These are phyloP conservation scores for Hypoxylon cercidicola DNA, from an alignment of 495 filamentous ascomycete species.

Conservation along the genomic window DNA sequence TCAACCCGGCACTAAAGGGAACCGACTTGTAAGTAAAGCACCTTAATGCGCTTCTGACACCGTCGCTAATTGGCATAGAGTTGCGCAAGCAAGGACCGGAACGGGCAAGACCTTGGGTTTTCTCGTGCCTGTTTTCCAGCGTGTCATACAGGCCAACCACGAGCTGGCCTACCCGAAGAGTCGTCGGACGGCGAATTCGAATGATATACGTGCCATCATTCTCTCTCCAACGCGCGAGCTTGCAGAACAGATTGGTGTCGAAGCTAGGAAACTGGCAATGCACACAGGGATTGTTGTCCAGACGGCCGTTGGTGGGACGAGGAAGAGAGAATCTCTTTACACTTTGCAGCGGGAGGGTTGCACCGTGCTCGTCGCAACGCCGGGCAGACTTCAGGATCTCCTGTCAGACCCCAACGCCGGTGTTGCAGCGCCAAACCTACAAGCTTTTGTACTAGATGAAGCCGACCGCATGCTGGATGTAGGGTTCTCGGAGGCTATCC, in stretches of 20 bases:
- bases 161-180: constrained; percentile 49
- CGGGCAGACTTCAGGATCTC: constrained; percentile 87
- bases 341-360: constrained; percentile 78
- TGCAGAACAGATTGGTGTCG: constrained; percentile 90
- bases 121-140: constrained; percentile 78
- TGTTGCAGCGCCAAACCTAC: constrained; percentile 77
- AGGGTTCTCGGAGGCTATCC: constrained; percentile 84
- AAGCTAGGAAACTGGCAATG: constrained; percentile 75
- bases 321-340: constrained; percentile 70
- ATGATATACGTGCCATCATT: constrained; percentile 87
- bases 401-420: constrained; percentile 72
- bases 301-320: constrained; percentile 87
- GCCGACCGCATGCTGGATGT: constrained; percentile 92
- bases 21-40: constrained; percentile 75
- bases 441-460: constrained; percentile 90
- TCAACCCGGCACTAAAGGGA: constrained; percentile 79
- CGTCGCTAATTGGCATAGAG: constrained; percentile 59
- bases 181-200: constrained; percentile 48
- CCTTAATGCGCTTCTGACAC: constrained; percentile 12
- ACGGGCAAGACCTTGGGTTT: constrained; percentile 91
- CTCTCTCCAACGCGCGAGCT: constrained; percentile 95
- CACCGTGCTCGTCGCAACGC: constrained; percentile 90
- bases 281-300: constrained; percentile 80
- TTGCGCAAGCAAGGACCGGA: constrained; percentile 89
- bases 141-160: constrained; percentile 70